Evolutionary conservation across 805 yeast genomes (phyloP), one percentile per base, ranked within the genome.

Genomic region (Zygoascus tannicola): DNA sequence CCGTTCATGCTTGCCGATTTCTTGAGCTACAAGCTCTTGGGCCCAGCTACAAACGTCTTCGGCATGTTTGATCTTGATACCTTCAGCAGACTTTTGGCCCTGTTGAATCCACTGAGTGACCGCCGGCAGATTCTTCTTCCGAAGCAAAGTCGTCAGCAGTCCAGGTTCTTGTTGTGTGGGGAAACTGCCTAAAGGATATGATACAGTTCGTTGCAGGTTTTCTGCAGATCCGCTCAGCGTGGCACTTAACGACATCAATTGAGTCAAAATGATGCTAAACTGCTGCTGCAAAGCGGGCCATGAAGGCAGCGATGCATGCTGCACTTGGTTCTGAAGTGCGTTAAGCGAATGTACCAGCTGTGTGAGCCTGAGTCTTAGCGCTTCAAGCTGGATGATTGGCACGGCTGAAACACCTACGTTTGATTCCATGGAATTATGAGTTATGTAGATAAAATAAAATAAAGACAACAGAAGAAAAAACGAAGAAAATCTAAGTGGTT

Each of bases 61-160:
- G 49, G 76, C 81, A n/a, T 52, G 54, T 4, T 53, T 52, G 5
- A 62, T 49, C 14, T 48, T 55, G 40, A 50, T 56, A 33, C 54
- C 58, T 39, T 63, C 66, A 20, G 63, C 57, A 32, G 41, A 41
- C 15, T 63, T 65, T 35, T 56, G 63, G 1, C 75, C 75, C 18
- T 65, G 61, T 28, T 70, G 69, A 5, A 87, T 74, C 97, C 97
- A 90, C 38, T 77, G 83, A 41, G 79, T 84, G 2, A 90, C 94
- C 50, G 88, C 97, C 0, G 98, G 97, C 8, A 85, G 67, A 40
- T 81, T 81, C 58, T 88, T 90, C 59, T 88, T 92, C 46, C 97
- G 73, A 47, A 92, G 62, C 47, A 92, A 67, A 0, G 97, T 87
- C 0, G 94, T 83, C 41, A 88, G 65, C 30, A 92, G 69, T 2